phyloP scores from a whole-genome alignment of 169 alveolate species.

The Cryptosporidium sp. region DNA sequence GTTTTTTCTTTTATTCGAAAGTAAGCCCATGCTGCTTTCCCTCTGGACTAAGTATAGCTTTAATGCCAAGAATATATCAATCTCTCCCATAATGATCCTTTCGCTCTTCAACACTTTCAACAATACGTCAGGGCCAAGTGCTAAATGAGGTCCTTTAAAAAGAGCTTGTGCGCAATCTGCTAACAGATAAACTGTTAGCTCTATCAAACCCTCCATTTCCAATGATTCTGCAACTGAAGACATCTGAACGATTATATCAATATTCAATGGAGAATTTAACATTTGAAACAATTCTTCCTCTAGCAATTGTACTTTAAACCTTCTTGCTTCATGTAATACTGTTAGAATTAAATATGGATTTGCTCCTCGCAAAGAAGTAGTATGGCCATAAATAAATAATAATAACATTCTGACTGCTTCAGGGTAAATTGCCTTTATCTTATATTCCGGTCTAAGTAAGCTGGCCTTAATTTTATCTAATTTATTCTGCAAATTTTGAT shows the following conservation, averaged over 20 bases:
- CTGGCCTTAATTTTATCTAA: constrained; percentile 65
- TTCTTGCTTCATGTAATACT: constrained; percentile 73
- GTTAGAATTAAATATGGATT: constrained; percentile 58
- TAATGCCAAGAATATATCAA: constrained; percentile 50
- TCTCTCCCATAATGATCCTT: constrained; percentile 62
- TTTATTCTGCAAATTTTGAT: constrained; percentile 34
- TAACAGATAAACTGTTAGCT: constrained; percentile 44
- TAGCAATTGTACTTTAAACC: constrained; percentile 63
- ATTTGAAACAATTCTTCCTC: constrained; percentile 69
- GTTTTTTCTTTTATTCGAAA: constrained; percentile 24
- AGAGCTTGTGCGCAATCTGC: constrained; percentile 75
- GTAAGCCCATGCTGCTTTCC: constrained; percentile 51
- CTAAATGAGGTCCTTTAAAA: constrained; percentile 73
- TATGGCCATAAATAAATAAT: constrained; percentile 68
- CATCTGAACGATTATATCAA: constrained; percentile 69
- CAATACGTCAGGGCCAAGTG: constrained; percentile 63
- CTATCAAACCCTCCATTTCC: constrained; percentile 69
- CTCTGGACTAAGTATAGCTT: constrained; percentile 54
- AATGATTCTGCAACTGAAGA: constrained; percentile 71
- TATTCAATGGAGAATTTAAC: constrained; percentile 66
- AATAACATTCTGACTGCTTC: constrained; percentile 72
- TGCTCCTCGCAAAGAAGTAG: constrained; percentile 73
- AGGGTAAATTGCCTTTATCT: constrained; percentile 72
- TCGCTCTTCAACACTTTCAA: constrained; percentile 63
- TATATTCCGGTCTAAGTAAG: constrained; percentile 70